Conservation (phyloP, 192 early-diverging fungal genomes). For the Linnemannia exigua region DNA sequence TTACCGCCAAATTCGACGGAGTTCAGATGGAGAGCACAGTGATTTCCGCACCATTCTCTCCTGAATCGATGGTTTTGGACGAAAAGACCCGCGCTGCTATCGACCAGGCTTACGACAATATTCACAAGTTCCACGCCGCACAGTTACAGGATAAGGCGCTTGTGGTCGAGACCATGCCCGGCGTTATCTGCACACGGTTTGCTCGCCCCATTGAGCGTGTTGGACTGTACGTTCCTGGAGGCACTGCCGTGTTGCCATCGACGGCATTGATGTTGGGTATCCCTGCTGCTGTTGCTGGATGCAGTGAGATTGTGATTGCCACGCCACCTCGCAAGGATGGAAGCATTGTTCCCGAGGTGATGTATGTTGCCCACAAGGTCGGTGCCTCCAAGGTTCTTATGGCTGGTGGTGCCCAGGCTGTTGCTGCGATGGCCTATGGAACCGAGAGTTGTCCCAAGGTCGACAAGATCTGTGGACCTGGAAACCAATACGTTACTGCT, state of each 20-base stretch:
- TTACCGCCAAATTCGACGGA: slow-evolving; percentile 93
- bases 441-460: slow-evolving; percentile 97
- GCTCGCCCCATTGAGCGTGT: slow-evolving; percentile 95
- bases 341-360: slow-evolving; percentile 92
- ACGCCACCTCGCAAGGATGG: slow-evolving; percentile 95
- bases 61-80: slow-evolving; percentile 69
- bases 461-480: slow-evolving; percentile 99
- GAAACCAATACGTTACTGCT: slow-evolving; percentile 99
- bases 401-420: slow-evolving; percentile 98
- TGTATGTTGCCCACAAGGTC: slow-evolving; percentile 98
- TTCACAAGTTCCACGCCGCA: slow-evolving; percentile 93
- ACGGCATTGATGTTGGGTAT: slow-evolving; percentile 97
- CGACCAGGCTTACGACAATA: slow-evolving; percentile 95
- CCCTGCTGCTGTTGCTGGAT: slow-evolving; percentile 97
- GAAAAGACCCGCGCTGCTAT: slow-evolving; percentile 83
- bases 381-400: slow-evolving; percentile 92
- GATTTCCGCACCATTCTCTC: slow-evolving; percentile 87
- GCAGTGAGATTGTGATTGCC: slow-evolving; percentile 95
- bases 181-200: slow-evolving; percentile 95
- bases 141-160: slow-evolving; percentile 82
- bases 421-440: slow-evolving; percentile 99
- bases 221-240: slow-evolving; percentile 98
- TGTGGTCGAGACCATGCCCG: slow-evolving; percentile 97
- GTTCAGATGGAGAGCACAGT: slow-evolving; percentile 81
- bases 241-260: slow-evolving; percentile 96